Base-by-base conservation (phyloP, 2,329 filamentous ascomycete species). In the Emergomyces orientalis region DNA sequence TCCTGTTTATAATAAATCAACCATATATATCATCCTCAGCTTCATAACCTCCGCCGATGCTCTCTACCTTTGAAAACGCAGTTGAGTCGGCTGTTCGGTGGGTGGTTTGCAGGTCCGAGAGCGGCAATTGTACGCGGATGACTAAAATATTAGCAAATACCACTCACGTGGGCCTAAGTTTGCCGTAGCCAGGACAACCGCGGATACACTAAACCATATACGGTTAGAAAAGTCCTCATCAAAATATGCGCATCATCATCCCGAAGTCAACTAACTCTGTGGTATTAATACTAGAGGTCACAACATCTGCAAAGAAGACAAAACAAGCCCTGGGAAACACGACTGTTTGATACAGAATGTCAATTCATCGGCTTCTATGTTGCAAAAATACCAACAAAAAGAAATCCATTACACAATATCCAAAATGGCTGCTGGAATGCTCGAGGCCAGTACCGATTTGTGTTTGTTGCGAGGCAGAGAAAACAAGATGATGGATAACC, bases 101-200 rank as follows among this genome's bases (percentile, higher is more conserved):
- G n/a, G 8, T 27, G n/a, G 45, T 49, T 49, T n/a, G 41, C 6
- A 1, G 19, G n/a, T 9, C 43, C 43, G 8, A 45, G 14, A 45
- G 8, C 43, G 43, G 43, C 19, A 45, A 55, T 22, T 34, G 30
- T 6, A 30, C 5, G 25, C 25, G 22, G 13, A 58, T 58, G 55
- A 58, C 39, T 58, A 58, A 58, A 14, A n/a, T 4, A 41, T 58
- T 14, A 58, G 17, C 4, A 13, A 32, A 58, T 27, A 13, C 4
- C 4, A 6, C 9, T 30, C 34, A 58, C 13, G 22, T 41, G 34
- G 7, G 3, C 3, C 27, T 41, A 8, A 52, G 55, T 58, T 58
- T 45, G 14, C 25, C 13, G 56, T 59, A 59, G 41, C 56, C 41
- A 14, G 27, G 56, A 45, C 56, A 59, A 59, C 56, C 56, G 17